These are phyloP conservation scores for Schrenkiella parvula DNA, from an alignment of 345 rosid genomes.

Conservation along the genomic window DNA sequence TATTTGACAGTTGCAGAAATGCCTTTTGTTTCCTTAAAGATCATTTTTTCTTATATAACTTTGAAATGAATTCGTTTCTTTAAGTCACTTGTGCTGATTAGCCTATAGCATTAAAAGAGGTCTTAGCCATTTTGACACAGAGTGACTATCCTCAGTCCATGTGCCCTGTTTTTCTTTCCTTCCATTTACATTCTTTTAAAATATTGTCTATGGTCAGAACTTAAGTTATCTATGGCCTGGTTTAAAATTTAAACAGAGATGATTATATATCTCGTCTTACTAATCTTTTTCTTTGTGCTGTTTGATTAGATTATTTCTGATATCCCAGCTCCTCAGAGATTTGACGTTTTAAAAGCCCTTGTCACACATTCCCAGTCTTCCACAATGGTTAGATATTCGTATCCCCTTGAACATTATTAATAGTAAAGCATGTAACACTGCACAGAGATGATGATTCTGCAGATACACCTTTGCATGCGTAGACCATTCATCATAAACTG, in stretches of 20 bases:
- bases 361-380: slow-evolving; percentile 56
- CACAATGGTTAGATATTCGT: slow-evolving; percentile 62
- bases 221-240: not conserved
- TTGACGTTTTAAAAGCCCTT: slow-evolving; percentile 58
- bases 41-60: no score
- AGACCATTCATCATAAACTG: slow-evolving; percentile 5
- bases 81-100: not conserved
- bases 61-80: not conserved
- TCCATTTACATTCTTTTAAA: not conserved
- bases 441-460: not conserved
- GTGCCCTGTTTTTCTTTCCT: not conserved
- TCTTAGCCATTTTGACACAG: not conserved
- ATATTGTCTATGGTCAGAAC: not conserved
- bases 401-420: not conserved
- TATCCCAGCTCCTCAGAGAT: slow-evolving; percentile 58
- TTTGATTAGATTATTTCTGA: slow-evolving; percentile 67
- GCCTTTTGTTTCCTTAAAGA: no score
- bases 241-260: not conserved
- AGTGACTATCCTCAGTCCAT: not conserved
- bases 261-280: not conserved
- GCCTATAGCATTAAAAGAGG: not conserved
- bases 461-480: slow-evolving; percentile 8
- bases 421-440: not conserved
- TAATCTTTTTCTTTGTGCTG: not conserved
- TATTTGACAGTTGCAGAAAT: not conserved